These are phyloP conservation scores for Phanerodontia chrysosporium DNA, from an alignment of 768 basidiomycete species.

Conservation along the genomic window DNA sequence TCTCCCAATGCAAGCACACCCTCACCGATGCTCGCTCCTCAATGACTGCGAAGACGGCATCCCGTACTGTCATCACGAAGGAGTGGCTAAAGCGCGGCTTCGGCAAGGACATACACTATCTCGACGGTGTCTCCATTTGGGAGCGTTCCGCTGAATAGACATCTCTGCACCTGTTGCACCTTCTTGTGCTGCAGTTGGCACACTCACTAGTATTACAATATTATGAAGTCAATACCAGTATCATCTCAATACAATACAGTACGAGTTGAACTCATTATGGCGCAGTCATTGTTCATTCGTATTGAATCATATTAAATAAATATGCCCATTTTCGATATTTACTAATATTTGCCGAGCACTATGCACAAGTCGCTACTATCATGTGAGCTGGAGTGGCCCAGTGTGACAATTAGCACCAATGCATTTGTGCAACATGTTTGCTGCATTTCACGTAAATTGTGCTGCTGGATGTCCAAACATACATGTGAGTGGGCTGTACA, in stretches of 20 bases:
- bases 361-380: too few species aligned
- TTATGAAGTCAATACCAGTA: not conserved
- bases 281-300: not conserved
- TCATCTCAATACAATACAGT: slow-evolving; percentile 3
- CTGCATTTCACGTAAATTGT: too few species aligned
- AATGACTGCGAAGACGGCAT: slow-evolving; percentile 14
- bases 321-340: not conserved
- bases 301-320: not conserved
- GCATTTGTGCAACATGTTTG: too few species aligned
- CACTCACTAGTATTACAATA: slow-evolving; percentile 4
- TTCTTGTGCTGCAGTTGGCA: too few species aligned
- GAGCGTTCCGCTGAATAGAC: too few species aligned
- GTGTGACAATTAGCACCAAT: too few species aligned
- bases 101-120: slow-evolving; percentile 13
- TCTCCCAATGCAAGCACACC: slow-evolving; percentile 15
- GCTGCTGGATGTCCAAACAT: too few species aligned
- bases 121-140: slow-evolving; percentile 11
- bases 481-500: too few species aligned
- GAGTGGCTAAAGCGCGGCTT: slow-evolving; percentile 19
- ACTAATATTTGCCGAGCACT: not conserved
- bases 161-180: too few species aligned
- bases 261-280: not conserved
- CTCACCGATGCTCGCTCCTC: slow-evolving; percentile 13
- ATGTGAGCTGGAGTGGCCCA: too few species aligned
- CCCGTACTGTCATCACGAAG: slow-evolving; percentile 14